These are phyloP conservation scores for Handroanthus guayacan DNA, from an alignment of 257 asterid species.

Conservation along the genomic window DNA sequence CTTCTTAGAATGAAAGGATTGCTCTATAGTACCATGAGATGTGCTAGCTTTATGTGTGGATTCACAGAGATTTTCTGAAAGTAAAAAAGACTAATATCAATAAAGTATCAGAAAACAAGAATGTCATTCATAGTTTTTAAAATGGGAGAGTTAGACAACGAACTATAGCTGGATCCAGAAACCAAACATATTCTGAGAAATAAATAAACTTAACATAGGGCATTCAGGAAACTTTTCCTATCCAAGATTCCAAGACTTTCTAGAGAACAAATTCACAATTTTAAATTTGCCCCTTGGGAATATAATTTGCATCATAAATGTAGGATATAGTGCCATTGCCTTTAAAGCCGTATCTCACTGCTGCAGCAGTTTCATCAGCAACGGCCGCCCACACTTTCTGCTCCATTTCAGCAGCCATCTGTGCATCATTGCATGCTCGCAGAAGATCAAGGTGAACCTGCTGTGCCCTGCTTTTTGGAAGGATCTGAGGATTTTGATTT, in stretches of 20 bases:
- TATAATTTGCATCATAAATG: conserved; percentile 27
- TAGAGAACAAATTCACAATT: conserved; percentile 24
- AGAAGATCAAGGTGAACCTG: conserved; percentile 91
- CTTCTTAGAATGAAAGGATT: conserved; percentile 56
- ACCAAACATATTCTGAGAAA: conserved; percentile 10
- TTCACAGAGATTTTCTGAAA: conserved; percentile 54
- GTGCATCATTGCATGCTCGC: conserved; percentile 67
- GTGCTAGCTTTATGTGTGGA: conserved; percentile 47
- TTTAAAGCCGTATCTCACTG: conserved; percentile 86
- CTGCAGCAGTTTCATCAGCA: conserved; percentile 91
- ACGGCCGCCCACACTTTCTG: conserved; percentile 85
- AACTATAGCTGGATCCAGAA: conserved; percentile 1
- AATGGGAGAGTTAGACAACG: conserved; percentile 22
- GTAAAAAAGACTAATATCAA: conserved; percentile 25
- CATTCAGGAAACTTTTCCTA: conserved; percentile 26
- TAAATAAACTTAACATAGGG: conserved; percentile 1
- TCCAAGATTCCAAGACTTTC: conserved; percentile 14
- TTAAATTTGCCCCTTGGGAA: conserved; percentile 4
- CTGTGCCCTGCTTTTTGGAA: conserved; percentile 91
- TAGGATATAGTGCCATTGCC: conserved; percentile 50
- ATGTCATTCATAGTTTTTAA: conserved; percentile 2
- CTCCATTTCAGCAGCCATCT: conserved; percentile 68
- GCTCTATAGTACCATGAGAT: conserved; percentile 43
- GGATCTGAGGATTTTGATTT: conserved; percentile 77
- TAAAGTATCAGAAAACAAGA: conserved; percentile 19